phyloP scores from a whole-genome alignment of 495 filamentous ascomycete species.

The Penicillium alfredii region DNA sequence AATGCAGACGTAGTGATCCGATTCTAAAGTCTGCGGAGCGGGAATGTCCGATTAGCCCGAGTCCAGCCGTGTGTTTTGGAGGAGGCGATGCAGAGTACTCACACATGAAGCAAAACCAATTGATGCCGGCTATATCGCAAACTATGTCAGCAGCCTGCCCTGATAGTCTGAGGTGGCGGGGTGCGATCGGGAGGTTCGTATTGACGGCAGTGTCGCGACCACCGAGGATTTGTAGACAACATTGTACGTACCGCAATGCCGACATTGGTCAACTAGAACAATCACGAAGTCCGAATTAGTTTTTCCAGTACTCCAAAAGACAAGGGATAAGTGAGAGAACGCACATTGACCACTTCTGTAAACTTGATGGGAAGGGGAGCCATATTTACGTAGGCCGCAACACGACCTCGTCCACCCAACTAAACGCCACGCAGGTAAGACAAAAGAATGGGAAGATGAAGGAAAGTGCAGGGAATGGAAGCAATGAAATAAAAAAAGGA shows the following conservation, averaged over 20 bases:
- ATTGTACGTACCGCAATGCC: slow-evolving; percentile 69
- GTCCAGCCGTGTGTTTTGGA: slow-evolving; percentile 7
- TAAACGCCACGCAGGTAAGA: slow-evolving; percentile 42
- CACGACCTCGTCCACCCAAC: slow-evolving; percentile 46
- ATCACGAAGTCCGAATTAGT: slow-evolving; percentile 18
- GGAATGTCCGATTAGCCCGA: slow-evolving; percentile 11
- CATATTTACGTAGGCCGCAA: slow-evolving; percentile 52
- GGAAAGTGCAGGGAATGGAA: slow-evolving; percentile 16
- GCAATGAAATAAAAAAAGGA: slow-evolving; percentile 12
- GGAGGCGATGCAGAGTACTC: slow-evolving; percentile 34
- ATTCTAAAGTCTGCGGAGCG: slow-evolving; percentile 82
- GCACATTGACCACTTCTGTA: slow-evolving; percentile 84
- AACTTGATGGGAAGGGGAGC: slow-evolving; percentile 89
- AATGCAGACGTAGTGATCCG: slow-evolving; percentile 90
- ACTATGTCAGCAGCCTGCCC: slow-evolving; percentile 35
- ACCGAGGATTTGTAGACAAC: slow-evolving; percentile 8
- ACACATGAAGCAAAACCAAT: slow-evolving; percentile 98
- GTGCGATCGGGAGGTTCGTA: slow-evolving; percentile 20
- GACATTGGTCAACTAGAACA: slow-evolving; percentile 60
- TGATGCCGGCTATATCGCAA: slow-evolving; percentile 53
- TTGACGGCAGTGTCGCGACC: too few relatives aligned
- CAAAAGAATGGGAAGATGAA: slow-evolving; percentile 21
- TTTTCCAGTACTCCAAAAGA: background rate
- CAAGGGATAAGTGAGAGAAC: slow-evolving; percentile 17
- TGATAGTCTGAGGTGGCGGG: slow-evolving; percentile 6